Percentiles rank a stretch among this genome's conserved stretches.
Conservation (phyloP, 768 basidiomycete genomes). For the Tricholoma saponaceum region DNA sequence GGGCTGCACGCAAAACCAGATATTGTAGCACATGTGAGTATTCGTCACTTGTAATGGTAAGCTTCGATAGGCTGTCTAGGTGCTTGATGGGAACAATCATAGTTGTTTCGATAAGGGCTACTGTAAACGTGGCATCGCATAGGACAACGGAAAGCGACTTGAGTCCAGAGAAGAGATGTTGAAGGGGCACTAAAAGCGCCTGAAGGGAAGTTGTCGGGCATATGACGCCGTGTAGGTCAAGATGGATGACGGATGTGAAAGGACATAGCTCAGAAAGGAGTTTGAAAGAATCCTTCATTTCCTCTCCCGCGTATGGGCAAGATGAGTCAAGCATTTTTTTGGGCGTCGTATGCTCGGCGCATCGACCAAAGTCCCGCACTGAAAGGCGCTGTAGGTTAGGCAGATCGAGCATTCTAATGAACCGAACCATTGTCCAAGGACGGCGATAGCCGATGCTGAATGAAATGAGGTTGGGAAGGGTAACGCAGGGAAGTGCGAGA, state of each 20-base stretch:
- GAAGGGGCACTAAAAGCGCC: constrained; percentile 5
- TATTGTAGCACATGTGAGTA: constrained; percentile 10
- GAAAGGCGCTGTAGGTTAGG: constrained; percentile 9
- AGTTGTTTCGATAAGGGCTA: constrained; percentile 9
- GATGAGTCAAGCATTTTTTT: neutral
- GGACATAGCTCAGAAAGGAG: constrained; percentile 7
- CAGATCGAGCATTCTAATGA: constrained; percentile 7
- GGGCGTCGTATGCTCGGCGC: constrained; percentile 5
- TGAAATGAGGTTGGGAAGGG: constrained; percentile 13
- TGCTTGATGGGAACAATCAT: neutral
- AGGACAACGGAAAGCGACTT: constrained; percentile 7
- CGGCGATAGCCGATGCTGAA: constrained; percentile 10
- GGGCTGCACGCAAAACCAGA: constrained; percentile 8
- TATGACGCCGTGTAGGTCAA: constrained; percentile 14
- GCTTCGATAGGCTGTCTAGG: constrained; percentile 9
- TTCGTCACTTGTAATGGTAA: constrained; percentile 13
- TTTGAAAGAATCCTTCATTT: constrained; percentile 8
- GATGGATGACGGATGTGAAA: constrained; percentile 5
- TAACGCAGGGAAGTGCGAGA: neutral
- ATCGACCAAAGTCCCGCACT: constrained; percentile 14
- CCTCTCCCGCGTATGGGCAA: neutral
- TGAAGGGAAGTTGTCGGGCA: constrained; percentile 12
- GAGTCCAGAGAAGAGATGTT: constrained; percentile 10
- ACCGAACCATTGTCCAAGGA: constrained; percentile 3
- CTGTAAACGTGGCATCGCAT: constrained; percentile 11